phyloP scores from a whole-genome alignment of 345 rosid species.

The Anacardium occidentale region DNA sequence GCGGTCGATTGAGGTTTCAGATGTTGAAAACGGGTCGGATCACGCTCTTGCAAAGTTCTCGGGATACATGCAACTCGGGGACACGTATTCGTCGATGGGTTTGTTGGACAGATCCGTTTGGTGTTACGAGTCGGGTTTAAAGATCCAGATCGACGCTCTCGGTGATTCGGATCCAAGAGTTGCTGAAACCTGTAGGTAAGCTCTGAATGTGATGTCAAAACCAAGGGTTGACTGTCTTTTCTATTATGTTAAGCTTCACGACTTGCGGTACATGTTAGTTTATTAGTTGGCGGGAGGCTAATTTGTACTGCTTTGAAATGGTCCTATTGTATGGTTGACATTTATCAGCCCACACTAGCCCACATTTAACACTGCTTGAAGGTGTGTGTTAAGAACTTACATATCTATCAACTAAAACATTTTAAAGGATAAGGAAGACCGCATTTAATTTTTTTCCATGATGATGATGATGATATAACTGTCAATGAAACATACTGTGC shows the following conservation, averaged over 20 bases:
- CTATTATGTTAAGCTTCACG: not conserved
- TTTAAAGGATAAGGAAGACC: too few relatives aligned
- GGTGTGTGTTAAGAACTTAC: too few relatives aligned
- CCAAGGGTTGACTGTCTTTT: not conserved
- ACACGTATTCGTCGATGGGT: slow-evolving; percentile 49
- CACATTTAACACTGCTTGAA: too few relatives aligned
- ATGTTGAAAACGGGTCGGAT: slow-evolving; percentile 28
- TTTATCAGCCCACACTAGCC: not conserved
- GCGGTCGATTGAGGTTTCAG: slow-evolving; percentile 36
- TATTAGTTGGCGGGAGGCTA: not conserved
- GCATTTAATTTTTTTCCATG: too few relatives aligned
- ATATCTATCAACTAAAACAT: too few relatives aligned
- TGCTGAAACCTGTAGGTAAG: slow-evolving; percentile 44
- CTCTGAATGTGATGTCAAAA: not conserved
- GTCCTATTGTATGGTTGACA: not conserved
- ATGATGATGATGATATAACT: too few relatives aligned
- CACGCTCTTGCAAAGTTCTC: slow-evolving; percentile 48
- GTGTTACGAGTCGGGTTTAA: slow-evolving; percentile 43
- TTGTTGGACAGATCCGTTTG: slow-evolving; percentile 40
- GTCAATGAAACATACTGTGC: too few relatives aligned
- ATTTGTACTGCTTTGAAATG: not conserved
- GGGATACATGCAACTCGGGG: slow-evolving; percentile 58
- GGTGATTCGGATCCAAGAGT: slow-evolving; percentile 45
- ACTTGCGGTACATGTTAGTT: not conserved
- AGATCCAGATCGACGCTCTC: slow-evolving; percentile 44